These are phyloP conservation scores for Russula lepida DNA, from an alignment of 768 basidiomycete species.

Conservation along the genomic window DNA sequence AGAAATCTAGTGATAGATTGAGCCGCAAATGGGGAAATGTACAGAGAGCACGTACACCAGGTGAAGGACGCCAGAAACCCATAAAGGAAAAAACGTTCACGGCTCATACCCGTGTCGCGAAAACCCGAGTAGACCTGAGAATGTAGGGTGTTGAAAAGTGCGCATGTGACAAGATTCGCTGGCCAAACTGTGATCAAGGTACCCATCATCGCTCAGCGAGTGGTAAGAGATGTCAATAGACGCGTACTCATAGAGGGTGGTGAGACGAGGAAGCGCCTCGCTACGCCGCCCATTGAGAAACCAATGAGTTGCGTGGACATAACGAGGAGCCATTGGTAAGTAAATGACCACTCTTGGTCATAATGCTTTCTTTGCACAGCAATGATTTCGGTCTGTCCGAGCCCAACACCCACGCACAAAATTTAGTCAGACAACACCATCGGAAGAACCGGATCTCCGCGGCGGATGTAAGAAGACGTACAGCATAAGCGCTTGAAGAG, in stretches of 20 bases:
- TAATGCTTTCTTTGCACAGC: constrained; percentile 70
- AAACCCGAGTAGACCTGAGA: constrained; percentile 57
- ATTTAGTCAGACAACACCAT: neutral
- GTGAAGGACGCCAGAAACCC: constrained; percentile 46
- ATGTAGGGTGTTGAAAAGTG: constrained; percentile 72
- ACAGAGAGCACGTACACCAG: constrained; percentile 31
- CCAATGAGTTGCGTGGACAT: constrained; percentile 72
- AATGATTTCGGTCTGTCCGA: constrained; percentile 49
- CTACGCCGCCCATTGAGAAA: constrained; percentile 73
- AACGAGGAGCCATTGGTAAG: constrained; percentile 74
- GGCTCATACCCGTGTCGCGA: constrained; percentile 53
- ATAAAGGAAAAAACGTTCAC: constrained; percentile 71
- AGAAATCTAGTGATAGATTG: constrained; percentile 9
- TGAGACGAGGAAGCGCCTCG: constrained; percentile 63
- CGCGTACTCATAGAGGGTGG: constrained; percentile 44
- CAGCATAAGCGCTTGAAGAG: constrained; percentile 35
- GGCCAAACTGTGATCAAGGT: constrained; percentile 49
- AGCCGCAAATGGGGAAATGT: constrained; percentile 23
- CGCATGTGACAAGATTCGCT: constrained; percentile 62
- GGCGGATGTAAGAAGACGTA: constrained; percentile 23
- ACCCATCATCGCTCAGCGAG: neutral
- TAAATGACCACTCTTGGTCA: constrained; percentile 34
- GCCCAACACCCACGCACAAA: neutral
- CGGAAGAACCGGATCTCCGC: neutral
- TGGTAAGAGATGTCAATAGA: neutral